Conservation (phyloP, 306 rosid species). For the Begonia peltatifolia region DNA sequence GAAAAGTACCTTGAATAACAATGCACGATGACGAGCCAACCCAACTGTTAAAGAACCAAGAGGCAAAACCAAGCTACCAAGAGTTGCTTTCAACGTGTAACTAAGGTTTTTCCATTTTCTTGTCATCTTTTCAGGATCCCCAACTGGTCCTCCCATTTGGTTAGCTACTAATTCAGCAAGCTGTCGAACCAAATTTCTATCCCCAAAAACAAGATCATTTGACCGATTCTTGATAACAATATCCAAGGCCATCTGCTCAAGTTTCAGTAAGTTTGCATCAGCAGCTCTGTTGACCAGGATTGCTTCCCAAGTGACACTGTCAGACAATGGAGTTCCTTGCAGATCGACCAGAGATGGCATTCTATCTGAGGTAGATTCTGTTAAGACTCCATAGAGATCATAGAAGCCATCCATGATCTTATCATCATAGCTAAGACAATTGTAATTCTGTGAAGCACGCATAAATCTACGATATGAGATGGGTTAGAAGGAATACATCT, state of each 20-base stretch:
- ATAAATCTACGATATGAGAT: conserved; percentile 88
- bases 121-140: conserved; percentile 55
- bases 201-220: conserved; percentile 31
- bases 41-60: conserved; percentile 88
- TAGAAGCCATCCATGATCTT: conserved; percentile 93
- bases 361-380: conserved; percentile 39
- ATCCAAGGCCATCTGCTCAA: conserved; percentile 62
- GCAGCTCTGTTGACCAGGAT: conserved; percentile 76
- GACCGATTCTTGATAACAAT: conserved; percentile 42
- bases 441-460: conserved; percentile 95
- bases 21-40: conserved; percentile 96
- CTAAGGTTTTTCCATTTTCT: conserved; percentile 75
- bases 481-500: conserved; percentile 44
- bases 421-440: conserved; percentile 89
- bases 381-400: conserved; percentile 73
- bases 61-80: conserved; percentile 88
- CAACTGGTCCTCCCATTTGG: conserved; percentile 92
- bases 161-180: conserved; percentile 84
- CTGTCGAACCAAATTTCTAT: conserved; percentile 43
- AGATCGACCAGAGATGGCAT: conserved; percentile 95
- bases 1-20: conserved; percentile 69
- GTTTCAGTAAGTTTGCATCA: conserved; percentile 73
- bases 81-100: conserved; percentile 60
- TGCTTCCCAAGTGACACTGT: conserved; percentile 79
- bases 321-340: conserved; percentile 71